Evolutionary conservation across 495 filamentous ascomycete genomes (phyloP).

Genomic region (Eremomyces bilateralis): DNA sequence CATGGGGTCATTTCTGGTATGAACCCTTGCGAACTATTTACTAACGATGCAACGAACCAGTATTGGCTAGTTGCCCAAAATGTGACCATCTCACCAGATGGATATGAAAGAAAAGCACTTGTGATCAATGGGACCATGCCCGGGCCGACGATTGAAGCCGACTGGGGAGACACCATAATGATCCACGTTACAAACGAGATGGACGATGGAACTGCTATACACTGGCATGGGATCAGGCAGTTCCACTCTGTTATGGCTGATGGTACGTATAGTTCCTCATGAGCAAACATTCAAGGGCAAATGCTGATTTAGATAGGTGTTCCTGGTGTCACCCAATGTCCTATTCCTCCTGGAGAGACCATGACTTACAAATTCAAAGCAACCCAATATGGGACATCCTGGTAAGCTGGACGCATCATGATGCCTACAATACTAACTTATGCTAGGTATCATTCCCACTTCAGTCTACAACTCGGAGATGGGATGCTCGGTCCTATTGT

Average conservation of each 20-base stretch:
- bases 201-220: constrained; percentile 20
- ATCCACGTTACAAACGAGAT: constrained; percentile 15
- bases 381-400: constrained; percentile 16
- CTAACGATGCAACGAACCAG: constrained; percentile 2
- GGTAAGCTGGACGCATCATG: no score
- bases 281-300: not conserved
- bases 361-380: constrained; percentile 16
- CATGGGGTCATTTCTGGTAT: no score
- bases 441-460: constrained; percentile 21
- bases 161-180: constrained; percentile 13
- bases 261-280: no score
- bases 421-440: no score
- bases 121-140: constrained; percentile 12
- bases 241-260: no score
- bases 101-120: constrained; percentile 19
- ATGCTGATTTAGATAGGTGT: constrained; percentile 17
- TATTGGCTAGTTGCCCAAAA: constrained; percentile 26
- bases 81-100: constrained; percentile 27
- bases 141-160: constrained; percentile 11
- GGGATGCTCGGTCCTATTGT: constrained; percentile 13
- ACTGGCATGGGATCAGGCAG: constrained; percentile 22
- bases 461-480: constrained; percentile 16
- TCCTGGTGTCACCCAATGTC: constrained; percentile 32
- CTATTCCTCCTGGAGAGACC: constrained; percentile 17
- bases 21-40: no score